Evolutionary conservation across 2,329 filamentous ascomycete genomes (phyloP), one percentile per base, ranked within the genome.

Genomic region (Claviceps humidiphila): DNA sequence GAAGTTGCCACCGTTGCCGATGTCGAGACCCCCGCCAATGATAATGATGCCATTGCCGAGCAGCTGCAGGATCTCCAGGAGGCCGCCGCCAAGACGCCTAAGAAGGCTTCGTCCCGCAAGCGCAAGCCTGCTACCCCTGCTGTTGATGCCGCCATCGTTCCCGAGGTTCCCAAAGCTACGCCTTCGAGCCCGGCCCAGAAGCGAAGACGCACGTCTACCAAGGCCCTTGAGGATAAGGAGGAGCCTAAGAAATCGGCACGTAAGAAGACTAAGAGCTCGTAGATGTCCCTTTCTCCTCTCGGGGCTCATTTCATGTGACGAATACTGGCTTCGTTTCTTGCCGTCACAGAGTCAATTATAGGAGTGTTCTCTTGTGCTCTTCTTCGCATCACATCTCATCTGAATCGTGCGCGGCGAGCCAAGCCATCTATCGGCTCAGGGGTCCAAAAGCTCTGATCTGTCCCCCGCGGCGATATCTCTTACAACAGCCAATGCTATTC

Each of bases 101-200:
- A 81, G 70, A 78, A 78, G 68, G 63, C 68, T 26, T 69, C 71
- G 30, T 63, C 65, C 49, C 75, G 77, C 55, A 80, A 80, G 75
- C 74, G 77, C 56, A 80, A 80, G 76, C 74, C 71, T 20, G 70
- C 72, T 30, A 73, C 71, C n/a, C 69, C 72, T 50, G 72, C 65
- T 43, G 59, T 61, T 34, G 63, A 64, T 51, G 46, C 52, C 24
- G 47, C 41, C 17, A 51, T 54, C 17, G 47, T 54, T 22, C 72
- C 60, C 58, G 68, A 61, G 67, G 71, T 65, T 17, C 34, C 42
- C 40, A 71, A 71, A 64, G 59, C 61, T 34, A 62, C 66, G 43
- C 72, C 75, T 26, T 72, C 72, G 52, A 80, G 75, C 64, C 78
- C 79, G 34, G 79, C 79, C 57, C 80, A 80, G 74, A 84, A 83